Percentiles rank a stretch among this genome's conserved stretches.
Conservation (phyloP, 768 basidiomycete genomes). For the Terana coerulea region DNA sequence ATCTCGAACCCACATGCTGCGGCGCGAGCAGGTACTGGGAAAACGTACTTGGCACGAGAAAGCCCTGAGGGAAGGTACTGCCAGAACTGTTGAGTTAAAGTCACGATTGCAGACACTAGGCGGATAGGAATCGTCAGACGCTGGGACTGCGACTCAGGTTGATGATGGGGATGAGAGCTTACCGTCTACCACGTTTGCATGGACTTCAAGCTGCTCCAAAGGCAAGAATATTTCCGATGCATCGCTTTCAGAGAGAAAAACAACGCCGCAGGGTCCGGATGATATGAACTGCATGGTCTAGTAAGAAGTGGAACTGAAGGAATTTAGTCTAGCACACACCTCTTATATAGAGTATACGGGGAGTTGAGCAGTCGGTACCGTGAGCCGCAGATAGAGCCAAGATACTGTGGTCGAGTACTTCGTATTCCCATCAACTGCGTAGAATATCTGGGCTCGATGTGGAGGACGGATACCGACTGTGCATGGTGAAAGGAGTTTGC, state of each 20-base stretch:
- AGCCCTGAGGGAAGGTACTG: slow-evolving; percentile 15
- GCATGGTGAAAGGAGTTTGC: too few species aligned
- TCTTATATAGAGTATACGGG: too few species aligned
- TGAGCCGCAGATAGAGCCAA: too few species aligned
- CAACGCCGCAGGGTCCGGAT: neutral
- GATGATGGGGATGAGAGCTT: neutral
- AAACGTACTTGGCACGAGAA: slow-evolving; percentile 47
- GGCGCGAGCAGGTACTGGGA: slow-evolving; percentile 52
- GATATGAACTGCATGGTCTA: neutral
- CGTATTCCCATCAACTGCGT: too few species aligned
- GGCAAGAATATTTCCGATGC: slow-evolving; percentile 4
- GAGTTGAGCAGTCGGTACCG: too few species aligned
- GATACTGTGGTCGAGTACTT: too few species aligned
- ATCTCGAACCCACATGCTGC: slow-evolving; percentile 54
- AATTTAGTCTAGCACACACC: too few species aligned
- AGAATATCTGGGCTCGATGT: too few species aligned
- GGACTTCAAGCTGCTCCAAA: slow-evolving; percentile 7
- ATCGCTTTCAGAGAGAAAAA: neutral
- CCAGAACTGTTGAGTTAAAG: slow-evolving; percentile 6
- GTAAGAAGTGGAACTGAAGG: too few species aligned
- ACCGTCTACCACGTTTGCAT: slow-evolving; percentile 12
- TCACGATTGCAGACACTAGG: slow-evolving; percentile 5
- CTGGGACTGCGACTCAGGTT: neutral
- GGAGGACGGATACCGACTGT: too few species aligned
- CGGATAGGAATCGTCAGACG: neutral